A percentile compares a stretch with the other conserved stretches of the same genome.
Conservation (phyloP, 1,284 basidiomycete species). For the Gomphus bonarii region DNA sequence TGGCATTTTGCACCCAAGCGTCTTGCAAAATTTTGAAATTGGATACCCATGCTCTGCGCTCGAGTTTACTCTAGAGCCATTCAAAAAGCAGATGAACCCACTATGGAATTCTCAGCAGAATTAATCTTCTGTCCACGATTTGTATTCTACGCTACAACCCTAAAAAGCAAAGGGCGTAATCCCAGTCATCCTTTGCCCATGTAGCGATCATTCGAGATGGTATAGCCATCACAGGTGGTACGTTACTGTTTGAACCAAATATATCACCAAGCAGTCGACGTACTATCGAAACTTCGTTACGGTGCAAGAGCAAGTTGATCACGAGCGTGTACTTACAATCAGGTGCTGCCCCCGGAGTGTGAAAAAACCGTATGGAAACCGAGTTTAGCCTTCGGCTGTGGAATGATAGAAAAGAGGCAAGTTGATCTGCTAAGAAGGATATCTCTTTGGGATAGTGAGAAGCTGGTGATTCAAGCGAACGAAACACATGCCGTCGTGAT, state of each 20-base stretch:
- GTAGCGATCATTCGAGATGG: constrained; percentile 44
- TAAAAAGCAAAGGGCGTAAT: constrained; percentile 43
- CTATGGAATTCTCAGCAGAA: background rate
- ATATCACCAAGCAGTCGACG: background rate
- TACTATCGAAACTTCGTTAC: background rate
- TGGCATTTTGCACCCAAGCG: constrained; percentile 84
- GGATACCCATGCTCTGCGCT: constrained; percentile 91
- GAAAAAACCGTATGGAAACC: constrained; percentile 11
- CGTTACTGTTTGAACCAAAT: background rate
- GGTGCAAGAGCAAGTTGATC: background rate
- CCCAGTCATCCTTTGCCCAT: constrained; percentile 37
- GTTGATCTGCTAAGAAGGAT: background rate
- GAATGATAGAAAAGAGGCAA: background rate
- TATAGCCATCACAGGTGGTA: constrained; percentile 31
- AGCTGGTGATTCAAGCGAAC: background rate
- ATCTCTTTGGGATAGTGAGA: background rate
- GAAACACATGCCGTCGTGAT: constrained; percentile 1
- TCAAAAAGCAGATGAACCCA: constrained; percentile 57
- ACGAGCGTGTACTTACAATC: constrained; percentile 9
- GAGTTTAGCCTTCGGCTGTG: background rate
- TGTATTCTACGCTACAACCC: constrained; percentile 4
- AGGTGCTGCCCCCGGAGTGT: constrained; percentile 3
- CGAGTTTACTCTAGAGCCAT: constrained; percentile 89
- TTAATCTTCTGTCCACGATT: background rate
- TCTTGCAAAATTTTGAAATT: constrained; percentile 89